These are phyloP conservation scores for Echeveria elegans DNA, from an alignment of 164 flowering plant species.

Conservation along the genomic window DNA sequence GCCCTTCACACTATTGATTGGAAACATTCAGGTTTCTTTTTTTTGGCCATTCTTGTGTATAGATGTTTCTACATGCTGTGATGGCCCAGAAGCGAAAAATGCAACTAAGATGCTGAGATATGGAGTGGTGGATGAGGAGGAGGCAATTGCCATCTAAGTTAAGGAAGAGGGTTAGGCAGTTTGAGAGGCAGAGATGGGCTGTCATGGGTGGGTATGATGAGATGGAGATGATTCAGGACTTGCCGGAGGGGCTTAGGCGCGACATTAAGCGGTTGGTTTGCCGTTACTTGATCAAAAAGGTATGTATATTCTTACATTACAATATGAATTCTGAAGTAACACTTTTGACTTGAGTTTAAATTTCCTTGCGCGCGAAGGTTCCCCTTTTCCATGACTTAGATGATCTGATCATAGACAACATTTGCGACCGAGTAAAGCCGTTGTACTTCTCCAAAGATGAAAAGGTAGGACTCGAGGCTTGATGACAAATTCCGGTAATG, in stretches of 20 bases:
- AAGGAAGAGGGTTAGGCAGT: conserved; percentile 74
- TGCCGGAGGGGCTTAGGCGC: conserved; percentile 84
- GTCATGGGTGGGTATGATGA: conserved; percentile 96
- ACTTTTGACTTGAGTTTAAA: neutral
- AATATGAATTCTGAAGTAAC: too few species aligned
- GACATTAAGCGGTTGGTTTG: conserved; percentile 95
- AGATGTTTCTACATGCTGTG: conserved; percentile 66
- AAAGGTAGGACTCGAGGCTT: conserved; percentile 49
- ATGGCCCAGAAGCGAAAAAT: conserved; percentile 92
- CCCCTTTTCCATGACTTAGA: conserved; percentile 97
- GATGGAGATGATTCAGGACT: conserved; percentile 65
- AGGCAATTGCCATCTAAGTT: conserved; percentile 56
- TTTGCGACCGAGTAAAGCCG: conserved; percentile 89
- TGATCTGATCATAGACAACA: conserved; percentile 78
- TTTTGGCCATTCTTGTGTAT: too few species aligned
- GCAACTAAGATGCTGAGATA: conserved; percentile 84
- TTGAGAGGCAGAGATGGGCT: conserved; percentile 87
- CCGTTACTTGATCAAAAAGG: conserved; percentile 86
- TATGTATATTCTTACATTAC: conserved; percentile 9
- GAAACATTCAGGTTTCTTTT: conserved; percentile 74
- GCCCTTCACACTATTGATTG: conserved; percentile 86
- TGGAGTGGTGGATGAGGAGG: conserved; percentile 95
- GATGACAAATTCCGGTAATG: conserved; percentile 18
- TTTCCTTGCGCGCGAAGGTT: conserved; percentile 29
- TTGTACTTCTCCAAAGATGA: conserved; percentile 90